Percentiles rank a stretch among this genome's conserved stretches.
phyloP scores from a whole-genome alignment of 306 rosid genomes.

The Biancaea sappan region DNA sequence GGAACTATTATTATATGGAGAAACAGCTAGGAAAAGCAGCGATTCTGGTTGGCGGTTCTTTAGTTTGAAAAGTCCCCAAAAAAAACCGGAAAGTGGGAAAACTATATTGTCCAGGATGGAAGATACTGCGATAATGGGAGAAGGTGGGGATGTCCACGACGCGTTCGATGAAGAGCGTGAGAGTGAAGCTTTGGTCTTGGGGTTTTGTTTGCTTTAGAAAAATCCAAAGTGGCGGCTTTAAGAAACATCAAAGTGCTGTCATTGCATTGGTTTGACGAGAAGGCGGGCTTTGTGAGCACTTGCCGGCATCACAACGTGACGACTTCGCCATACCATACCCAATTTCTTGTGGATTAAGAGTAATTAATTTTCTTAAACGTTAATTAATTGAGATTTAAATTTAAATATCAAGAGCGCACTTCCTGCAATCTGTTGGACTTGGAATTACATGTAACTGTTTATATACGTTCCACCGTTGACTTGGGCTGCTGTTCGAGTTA shows the following conservation, averaged over 20 bases:
- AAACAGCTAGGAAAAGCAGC: constrained; percentile 48
- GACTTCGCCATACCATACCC: neutral
- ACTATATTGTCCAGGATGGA: neutral
- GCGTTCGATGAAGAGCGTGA: neutral
- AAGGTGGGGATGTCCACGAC: neutral
- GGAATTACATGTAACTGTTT: too few species aligned
- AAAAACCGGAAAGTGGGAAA: constrained; percentile 2
- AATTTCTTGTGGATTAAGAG: too few species aligned
- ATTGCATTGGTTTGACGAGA: neutral
- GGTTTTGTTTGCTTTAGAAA: neutral
- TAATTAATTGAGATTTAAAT: too few species aligned
- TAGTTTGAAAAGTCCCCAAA: constrained; percentile 59
- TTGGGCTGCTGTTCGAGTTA: too few species aligned
- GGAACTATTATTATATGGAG: neutral
- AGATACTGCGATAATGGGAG: neutral
- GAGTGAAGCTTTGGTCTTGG: neutral
- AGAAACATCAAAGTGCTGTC: neutral
- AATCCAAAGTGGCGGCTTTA: neutral
- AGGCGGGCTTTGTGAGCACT: neutral
- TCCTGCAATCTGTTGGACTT: too few species aligned
- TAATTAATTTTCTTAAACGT: too few species aligned
- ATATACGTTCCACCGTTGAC: too few species aligned
- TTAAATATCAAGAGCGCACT: too few species aligned
- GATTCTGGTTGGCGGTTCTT: constrained; percentile 58
- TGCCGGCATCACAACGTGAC: neutral